Conservation (phyloP, 257 asterid genomes). For the Cruciata laevipes region DNA sequence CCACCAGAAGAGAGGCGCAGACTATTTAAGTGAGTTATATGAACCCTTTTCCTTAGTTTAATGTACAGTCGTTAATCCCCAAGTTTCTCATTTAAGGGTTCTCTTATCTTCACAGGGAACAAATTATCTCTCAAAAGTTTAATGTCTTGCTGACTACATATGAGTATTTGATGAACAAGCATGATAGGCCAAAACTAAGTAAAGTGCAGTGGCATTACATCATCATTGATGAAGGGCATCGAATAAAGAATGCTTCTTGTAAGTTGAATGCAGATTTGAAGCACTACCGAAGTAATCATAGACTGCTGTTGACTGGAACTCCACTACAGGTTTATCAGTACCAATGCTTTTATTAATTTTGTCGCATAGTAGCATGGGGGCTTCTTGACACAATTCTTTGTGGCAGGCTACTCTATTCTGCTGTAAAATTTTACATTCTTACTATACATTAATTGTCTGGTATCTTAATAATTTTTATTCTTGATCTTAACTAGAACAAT, state of each 20-base stretch:
- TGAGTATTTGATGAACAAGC: slow-evolving; percentile 98
- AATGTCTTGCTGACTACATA: slow-evolving; percentile 94
- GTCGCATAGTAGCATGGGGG: slow-evolving; percentile 1
- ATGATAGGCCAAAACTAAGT: slow-evolving; percentile 93
- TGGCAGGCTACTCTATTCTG: slow-evolving; percentile 1
- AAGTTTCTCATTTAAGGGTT: slow-evolving; percentile 14
- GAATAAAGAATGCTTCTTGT: slow-evolving; percentile 99
- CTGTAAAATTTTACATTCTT: neutral
- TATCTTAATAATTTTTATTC: slow-evolving; percentile 12
- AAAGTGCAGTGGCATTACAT: slow-evolving; percentile 93
- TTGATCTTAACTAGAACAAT: slow-evolving; percentile 58
- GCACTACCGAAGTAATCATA: slow-evolving; percentile 90
- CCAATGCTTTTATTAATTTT: slow-evolving; percentile 10
- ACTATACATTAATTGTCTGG: slow-evolving; percentile 1
- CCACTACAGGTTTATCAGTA: slow-evolving; percentile 73
- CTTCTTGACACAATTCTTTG: neutral
- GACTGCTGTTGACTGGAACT: slow-evolving; percentile 96
- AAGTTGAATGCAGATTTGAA: slow-evolving; percentile 95
- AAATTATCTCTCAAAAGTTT: slow-evolving; percentile 84
- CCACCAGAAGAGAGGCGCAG: slow-evolving; percentile 93
- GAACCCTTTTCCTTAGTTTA: neutral
- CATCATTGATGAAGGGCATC: slow-evolving; percentile 98
- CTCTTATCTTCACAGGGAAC: slow-evolving; percentile 63
- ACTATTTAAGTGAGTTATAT: slow-evolving; percentile 68
- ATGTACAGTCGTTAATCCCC: slow-evolving; percentile 4